Percentiles rank a stretch among this genome's conserved stretches.
These are phyloP conservation scores for Ligustrum vulgare DNA, from an alignment of 257 asterid species.

Conservation along the genomic window DNA sequence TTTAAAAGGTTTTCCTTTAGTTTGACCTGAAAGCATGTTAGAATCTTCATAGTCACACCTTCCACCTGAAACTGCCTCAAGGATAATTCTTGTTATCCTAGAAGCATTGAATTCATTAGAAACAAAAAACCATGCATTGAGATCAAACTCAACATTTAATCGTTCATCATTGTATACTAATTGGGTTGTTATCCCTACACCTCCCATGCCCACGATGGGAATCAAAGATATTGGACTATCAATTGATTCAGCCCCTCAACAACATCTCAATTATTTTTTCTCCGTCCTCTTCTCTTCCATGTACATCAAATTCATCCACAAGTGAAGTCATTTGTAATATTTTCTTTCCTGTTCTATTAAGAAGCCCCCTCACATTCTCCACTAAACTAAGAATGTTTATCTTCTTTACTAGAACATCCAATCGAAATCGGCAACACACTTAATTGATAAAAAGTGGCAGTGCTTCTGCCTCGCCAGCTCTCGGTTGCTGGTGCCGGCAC, in stretches of 20 bases:
- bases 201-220: conserved; percentile 27
- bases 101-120: conserved; percentile 19
- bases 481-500: too few relatives aligned
- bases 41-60: background rate
- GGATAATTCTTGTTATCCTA: conserved; percentile 12
- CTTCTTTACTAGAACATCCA: conserved; percentile 12
- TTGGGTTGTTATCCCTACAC: conserved; percentile 17
- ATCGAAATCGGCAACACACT: too few relatives aligned
- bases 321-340: conserved; percentile 23
- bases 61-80: background rate
- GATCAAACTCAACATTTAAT: background rate
- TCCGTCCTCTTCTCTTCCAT: conserved; percentile 17
- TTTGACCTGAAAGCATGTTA: conserved; percentile 10
- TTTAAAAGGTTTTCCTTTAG: conserved; percentile 6
- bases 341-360: background rate
- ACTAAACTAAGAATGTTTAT: conserved; percentile 8
- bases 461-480: too few relatives aligned
- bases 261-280: conserved; percentile 10
- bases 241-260: background rate
- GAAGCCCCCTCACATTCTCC: background rate
- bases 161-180: conserved; percentile 14
- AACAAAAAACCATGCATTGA: conserved; percentile 23
- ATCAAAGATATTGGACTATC: background rate
- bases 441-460: too few relatives aligned
- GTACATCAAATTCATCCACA: conserved; percentile 12